phyloP scores from a whole-genome alignment of 1,284 basidiomycete species.

The Ceratobasidium sp. region DNA sequence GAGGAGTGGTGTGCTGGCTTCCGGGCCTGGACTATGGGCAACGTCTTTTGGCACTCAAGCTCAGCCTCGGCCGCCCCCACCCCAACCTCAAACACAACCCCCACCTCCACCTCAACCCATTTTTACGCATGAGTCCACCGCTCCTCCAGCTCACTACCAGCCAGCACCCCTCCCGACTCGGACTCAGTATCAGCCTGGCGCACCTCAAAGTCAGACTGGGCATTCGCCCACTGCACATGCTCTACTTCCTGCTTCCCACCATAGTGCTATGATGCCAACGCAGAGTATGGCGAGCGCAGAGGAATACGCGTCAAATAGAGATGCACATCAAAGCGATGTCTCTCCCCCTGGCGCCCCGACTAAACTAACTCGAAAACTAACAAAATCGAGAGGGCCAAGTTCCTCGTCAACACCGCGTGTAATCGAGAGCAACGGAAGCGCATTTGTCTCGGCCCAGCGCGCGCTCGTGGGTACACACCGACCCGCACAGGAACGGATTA shows the following conservation, averaged over 20 bases:
- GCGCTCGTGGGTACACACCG: constrained; percentile 37
- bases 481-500: constrained; percentile 17
- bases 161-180: constrained; percentile 3
- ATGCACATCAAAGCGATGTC: neutral
- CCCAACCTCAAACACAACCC: neutral
- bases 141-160: constrained; percentile 1
- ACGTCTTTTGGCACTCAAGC: neutral
- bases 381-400: constrained; percentile 6
- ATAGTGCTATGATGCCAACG: neutral
- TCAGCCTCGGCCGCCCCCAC: constrained; percentile 1
- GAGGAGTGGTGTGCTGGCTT: constrained; percentile 23
- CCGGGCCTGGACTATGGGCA: constrained; percentile 17
- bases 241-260: constrained; percentile 7
- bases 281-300: neutral
- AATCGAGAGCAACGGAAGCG: constrained; percentile 20
- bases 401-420: neutral
- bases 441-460: constrained; percentile 35
- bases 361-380: constrained; percentile 30
- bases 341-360: constrained; percentile 1
- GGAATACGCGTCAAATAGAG: constrained; percentile 1
- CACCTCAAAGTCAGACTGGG: constrained; percentile 10
- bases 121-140: neutral
- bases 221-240: constrained; percentile 8
- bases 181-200: neutral
- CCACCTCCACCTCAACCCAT: neutral